These are phyloP conservation scores for Glycyrrhiza uralensis DNA, from an alignment of 306 rosid species.

Conservation along the genomic window DNA sequence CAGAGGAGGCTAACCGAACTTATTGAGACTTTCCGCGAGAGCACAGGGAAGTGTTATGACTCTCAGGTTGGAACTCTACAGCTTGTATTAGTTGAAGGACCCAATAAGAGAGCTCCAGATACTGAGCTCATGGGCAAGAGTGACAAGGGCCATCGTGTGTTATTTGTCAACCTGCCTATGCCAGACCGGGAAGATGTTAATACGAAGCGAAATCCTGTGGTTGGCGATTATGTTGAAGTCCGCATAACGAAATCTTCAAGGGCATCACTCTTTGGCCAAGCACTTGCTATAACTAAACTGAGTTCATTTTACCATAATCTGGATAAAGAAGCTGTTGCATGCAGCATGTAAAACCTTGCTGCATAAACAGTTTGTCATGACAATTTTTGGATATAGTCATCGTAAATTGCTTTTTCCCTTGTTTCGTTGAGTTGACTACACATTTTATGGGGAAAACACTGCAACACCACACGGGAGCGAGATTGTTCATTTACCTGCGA, in stretches of 20 bases:
- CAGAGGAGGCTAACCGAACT: slow-evolving; percentile 93
- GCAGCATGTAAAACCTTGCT: slow-evolving; percentile 35
- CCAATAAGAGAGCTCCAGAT: slow-evolving; percentile 85
- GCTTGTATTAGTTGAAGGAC: slow-evolving; percentile 93
- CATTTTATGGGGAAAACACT: neutral
- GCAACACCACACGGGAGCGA: neutral
- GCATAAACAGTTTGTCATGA: slow-evolving; percentile 10
- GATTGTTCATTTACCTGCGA: neutral
- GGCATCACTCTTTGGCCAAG: slow-evolving; percentile 85
- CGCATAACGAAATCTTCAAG: slow-evolving; percentile 66
- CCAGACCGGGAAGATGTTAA: slow-evolving; percentile 51
- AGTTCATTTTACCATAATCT: slow-evolving; percentile 53
- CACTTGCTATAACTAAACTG: slow-evolving; percentile 70
- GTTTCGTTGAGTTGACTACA: neutral
- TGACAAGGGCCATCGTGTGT: slow-evolving; percentile 88
- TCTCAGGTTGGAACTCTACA: slow-evolving; percentile 74
- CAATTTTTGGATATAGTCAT: neutral
- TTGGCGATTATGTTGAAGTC: slow-evolving; percentile 96
- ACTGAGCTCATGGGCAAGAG: slow-evolving; percentile 91
- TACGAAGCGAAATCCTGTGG: slow-evolving; percentile 51
- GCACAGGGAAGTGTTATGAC: slow-evolving; percentile 84
- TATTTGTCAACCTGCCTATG: slow-evolving; percentile 52
- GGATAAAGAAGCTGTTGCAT: slow-evolving; percentile 55
- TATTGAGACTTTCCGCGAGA: slow-evolving; percentile 77
- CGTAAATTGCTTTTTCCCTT: neutral